A percentile compares a stretch with the other conserved stretches of the same genome.
Evolutionary conservation across 495 filamentous ascomycete species (phyloP).

Genomic region (Daldinia bambusicola): DNA sequence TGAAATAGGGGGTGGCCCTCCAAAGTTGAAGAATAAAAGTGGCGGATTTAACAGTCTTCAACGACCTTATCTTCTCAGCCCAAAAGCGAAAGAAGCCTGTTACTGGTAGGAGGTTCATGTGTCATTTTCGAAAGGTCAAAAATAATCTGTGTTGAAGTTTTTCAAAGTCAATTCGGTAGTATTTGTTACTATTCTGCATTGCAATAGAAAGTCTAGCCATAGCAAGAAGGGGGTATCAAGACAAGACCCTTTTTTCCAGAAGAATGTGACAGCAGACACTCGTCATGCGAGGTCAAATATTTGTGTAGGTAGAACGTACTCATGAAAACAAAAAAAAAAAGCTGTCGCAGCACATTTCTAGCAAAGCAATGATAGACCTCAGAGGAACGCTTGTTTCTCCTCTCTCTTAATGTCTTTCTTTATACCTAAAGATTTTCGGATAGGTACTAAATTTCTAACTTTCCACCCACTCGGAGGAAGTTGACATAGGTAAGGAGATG

Average conservation of each 20-base stretch:
- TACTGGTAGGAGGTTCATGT: background rate
- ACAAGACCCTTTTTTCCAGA: background rate
- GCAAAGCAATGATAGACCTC: background rate
- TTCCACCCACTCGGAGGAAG: background rate
- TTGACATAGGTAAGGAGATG: background rate
- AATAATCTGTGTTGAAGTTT: background rate
- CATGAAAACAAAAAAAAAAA: conserved; percentile 6
- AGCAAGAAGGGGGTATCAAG: conserved; percentile 10
- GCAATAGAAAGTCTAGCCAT: conserved; percentile 3
- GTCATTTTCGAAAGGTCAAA: background rate
- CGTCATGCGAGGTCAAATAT: background rate
- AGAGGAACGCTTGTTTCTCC: conserved; percentile 6
- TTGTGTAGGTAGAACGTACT: background rate
- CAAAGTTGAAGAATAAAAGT: background rate
- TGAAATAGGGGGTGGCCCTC: background rate
- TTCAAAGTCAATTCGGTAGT: background rate
- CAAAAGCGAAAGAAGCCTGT: background rate
- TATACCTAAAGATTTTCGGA: background rate
- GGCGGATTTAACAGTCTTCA: background rate
- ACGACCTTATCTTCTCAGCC: background rate
- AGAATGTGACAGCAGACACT: conserved; percentile 3
- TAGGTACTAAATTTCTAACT: background rate
- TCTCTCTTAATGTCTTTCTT: background rate
- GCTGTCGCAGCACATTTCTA: background rate
- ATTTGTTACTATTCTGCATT: conserved; percentile 1